A percentile compares a stretch with the other conserved stretches of the same genome.
Evolutionary conservation across 257 asterid species (phyloP).

Genomic region (Capsicum pubescens): DNA sequence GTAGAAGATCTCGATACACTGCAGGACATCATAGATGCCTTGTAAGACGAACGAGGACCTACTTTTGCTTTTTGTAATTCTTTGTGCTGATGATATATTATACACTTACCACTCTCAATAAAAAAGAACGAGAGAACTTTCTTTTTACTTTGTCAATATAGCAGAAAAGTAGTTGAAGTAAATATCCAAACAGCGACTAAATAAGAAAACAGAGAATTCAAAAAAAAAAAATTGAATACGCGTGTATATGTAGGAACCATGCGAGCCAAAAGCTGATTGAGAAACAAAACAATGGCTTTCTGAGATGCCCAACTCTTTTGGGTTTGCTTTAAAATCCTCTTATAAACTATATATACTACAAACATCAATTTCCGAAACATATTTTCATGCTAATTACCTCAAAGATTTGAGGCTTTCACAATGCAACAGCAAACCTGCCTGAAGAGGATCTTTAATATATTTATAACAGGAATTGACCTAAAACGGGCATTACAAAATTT

Average conservation of each 20-base stretch:
- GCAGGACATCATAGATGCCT: background rate
- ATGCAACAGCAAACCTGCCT: too few species aligned
- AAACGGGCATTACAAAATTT: background rate
- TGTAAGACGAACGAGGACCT: background rate
- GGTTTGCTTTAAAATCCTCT: too few species aligned
- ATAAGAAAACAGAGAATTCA: background rate
- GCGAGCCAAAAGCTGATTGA: too few species aligned
- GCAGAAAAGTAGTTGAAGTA: constrained; percentile 6
- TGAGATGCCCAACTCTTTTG: too few species aligned
- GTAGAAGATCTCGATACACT: background rate
- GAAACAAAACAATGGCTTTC: too few species aligned
- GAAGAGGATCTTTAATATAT: too few species aligned
- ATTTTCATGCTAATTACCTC: too few species aligned
- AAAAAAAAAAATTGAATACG: too few species aligned
- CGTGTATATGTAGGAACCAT: too few species aligned
- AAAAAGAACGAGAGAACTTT: background rate
- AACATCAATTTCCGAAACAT: too few species aligned
- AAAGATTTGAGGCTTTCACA: too few species aligned
- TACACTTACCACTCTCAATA: background rate
- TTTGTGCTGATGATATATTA: background rate
- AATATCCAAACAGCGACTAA: background rate
- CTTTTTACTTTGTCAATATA: constrained; percentile 18
- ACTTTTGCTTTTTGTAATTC: background rate
- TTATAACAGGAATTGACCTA: background rate
- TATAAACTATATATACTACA: too few species aligned